Percentiles rank a stretch among this genome's conserved stretches.
These are phyloP conservation scores for Rosa persica DNA, from an alignment of 306 rosid species.

Conservation along the genomic window DNA sequence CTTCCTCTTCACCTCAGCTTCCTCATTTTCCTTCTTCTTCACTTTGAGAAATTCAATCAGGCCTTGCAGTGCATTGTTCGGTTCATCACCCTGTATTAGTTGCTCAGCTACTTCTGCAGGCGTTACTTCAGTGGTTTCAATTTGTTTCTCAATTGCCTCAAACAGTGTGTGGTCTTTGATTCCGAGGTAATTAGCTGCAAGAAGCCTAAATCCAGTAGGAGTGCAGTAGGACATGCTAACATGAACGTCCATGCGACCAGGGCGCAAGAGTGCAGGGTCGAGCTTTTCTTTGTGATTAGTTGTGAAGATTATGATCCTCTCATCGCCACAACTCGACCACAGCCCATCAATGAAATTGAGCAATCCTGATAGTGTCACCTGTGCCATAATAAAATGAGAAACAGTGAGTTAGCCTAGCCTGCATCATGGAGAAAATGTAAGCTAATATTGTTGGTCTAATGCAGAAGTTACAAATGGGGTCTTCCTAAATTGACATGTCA, in stretches of 20 bases:
- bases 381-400: neutral
- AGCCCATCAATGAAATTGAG: slow-evolving; percentile 49
- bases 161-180: slow-evolving; percentile 32
- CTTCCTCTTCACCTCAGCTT: slow-evolving; percentile 15
- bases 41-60: slow-evolving; percentile 30
- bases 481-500: too few relatives aligned
- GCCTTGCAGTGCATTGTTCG: slow-evolving; percentile 12
- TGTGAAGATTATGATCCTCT: slow-evolving; percentile 50
- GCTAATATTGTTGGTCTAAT: neutral
- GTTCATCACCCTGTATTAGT: slow-evolving; percentile 25
- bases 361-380: slow-evolving; percentile 48
- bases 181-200: slow-evolving; percentile 40
- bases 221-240: slow-evolving; percentile 53
- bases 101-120: slow-evolving; percentile 46
- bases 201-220: slow-evolving; percentile 31
- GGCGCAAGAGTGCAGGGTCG: slow-evolving; percentile 43
- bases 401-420: neutral
- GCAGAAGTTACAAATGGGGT: neutral
- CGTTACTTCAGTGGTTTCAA: slow-evolving; percentile 24
- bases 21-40: slow-evolving; percentile 31
- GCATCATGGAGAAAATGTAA: neutral
- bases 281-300: slow-evolving; percentile 51
- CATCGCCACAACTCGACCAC: slow-evolving; percentile 54
- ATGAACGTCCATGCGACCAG: slow-evolving; percentile 55
- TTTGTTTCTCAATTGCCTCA: slow-evolving; percentile 23